Base-by-base conservation (phyloP, 345 rosid genomes). In the Balakata baccata region DNA sequence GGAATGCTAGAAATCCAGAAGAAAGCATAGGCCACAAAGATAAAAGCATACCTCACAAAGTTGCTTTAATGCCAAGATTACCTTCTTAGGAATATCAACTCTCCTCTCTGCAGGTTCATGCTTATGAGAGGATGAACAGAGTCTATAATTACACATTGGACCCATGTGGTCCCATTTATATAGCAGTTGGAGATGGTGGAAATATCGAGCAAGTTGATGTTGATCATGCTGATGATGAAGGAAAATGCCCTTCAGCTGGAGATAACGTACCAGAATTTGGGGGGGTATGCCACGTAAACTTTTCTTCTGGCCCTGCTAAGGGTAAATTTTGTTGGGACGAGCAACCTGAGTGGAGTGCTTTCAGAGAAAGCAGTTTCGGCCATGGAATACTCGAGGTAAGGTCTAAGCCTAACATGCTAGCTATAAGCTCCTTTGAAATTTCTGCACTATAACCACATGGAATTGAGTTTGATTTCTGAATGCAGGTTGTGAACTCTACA, bases 261-360 rank as follows among this genome's bases (percentile, higher is more conserved):
- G 89, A 87, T 70, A 90, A 90, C 77, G 25, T 61, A 17, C 96
- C 92, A 0, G 96, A 92, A 83, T 75, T 87, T 12, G 94, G 97
- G 59, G 88, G 89, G 25, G 68, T 85, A 13, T 94, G 97, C 61
- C 96, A 78, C 43, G 49, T 85, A 66, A 90, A 90, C 75, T 94
- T 90, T 66, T 72, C 96, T 47, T 84, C 74, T 58, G 94, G 97
- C 68, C 87, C 90, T 5, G 98, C 97, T n/a, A 81, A 88, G 69
- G 94, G 89, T 39, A 89, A 83, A 69, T 90, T 91, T 65, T 93
- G 97, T 77, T 93, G 95, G 98, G 89, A 85, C 68, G 80, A 74
- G 79, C 97, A 93, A 75, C 98, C 97, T 0, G 91, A 91, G 64
- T 91, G 88, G 93, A 89, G 98, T 81, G 97, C 98, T 4, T 82